Evolutionary conservation across 2,329 filamentous ascomycete species (phyloP).

Genomic region (Arthrobotrys conoides): DNA sequence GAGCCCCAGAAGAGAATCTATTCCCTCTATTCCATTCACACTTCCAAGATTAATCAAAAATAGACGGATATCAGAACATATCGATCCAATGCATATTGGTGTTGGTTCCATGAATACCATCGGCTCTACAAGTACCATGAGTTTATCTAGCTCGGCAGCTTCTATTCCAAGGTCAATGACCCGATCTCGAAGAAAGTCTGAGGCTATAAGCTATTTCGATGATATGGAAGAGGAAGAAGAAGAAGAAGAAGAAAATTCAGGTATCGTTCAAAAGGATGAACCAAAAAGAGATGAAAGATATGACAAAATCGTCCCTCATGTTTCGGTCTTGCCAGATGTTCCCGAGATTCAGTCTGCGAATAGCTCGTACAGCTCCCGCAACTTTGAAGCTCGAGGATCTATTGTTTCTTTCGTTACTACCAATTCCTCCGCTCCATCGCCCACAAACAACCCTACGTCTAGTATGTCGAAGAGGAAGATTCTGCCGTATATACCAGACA

Average conservation of each 20-base stretch:
- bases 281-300: conserved; percentile 27
- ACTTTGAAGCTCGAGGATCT: conserved; percentile 37
- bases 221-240: conserved; percentile 27
- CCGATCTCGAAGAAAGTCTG: conserved; percentile 23
- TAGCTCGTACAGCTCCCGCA: conserved; percentile 39
- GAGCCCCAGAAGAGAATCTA: conserved; percentile 50
- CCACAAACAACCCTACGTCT: conserved; percentile 15
- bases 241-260: conserved; percentile 14
- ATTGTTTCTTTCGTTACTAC: conserved; percentile 49
- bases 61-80: conserved; percentile 50
- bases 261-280: conserved; percentile 8
- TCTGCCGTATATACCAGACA: conserved; percentile 50
- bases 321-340: conserved; percentile 38
- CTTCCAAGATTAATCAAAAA: conserved; percentile 40
- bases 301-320: conserved; percentile 40
- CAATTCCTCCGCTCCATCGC: conserved; percentile 43
- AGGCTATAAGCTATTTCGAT: conserved; percentile 27
- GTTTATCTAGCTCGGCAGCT: conserved; percentile 5
- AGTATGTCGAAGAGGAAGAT: conserved; percentile 36
- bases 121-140: conserved; percentile 1
- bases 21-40: conserved; percentile 36
- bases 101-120: conserved; percentile 1
- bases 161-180: conserved; percentile 35
- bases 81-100: conserved; percentile 41
- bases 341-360: conserved; percentile 27